phyloP scores from a whole-genome alignment of 2,329 filamentous ascomycete genomes.

The Arthroderma sp. region DNA sequence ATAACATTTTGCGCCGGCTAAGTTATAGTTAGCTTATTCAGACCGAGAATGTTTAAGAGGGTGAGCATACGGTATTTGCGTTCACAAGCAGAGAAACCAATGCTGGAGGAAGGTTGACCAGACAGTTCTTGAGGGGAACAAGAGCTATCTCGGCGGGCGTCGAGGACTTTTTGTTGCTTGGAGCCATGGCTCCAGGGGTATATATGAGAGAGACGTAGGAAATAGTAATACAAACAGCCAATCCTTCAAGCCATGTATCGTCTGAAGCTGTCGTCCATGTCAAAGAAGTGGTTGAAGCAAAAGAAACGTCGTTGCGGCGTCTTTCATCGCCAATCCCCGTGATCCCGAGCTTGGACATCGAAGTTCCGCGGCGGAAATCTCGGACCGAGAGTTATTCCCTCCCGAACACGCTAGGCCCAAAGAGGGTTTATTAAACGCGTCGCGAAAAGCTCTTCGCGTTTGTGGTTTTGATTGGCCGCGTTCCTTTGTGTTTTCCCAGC shows the following conservation, averaged over 20 bases:
- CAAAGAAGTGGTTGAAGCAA: too few relatives aligned
- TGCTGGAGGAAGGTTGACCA: conserved; percentile 80
- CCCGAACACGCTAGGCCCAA: conserved; percentile 16
- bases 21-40: conserved; percentile 1
- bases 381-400: conserved; percentile 23
- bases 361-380: conserved; percentile 9
- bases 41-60: background rate
- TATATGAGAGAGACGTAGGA: background rate
- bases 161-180: conserved; percentile 35
- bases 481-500: too few relatives aligned
- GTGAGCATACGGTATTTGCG: conserved; percentile 63
- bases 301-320: too few relatives aligned
- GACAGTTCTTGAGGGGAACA: conserved; percentile 79
- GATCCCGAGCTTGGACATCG: conserved; percentile 2
- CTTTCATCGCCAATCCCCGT: background rate
- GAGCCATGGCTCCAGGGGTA: conserved; percentile 23
- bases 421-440: conserved; percentile 7
- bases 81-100: conserved; percentile 76
- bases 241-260: too few relatives aligned
- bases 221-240: too few relatives aligned
- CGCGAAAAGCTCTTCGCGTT: background rate
- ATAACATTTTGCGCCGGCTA: conserved; percentile 91
- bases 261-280: too few relatives aligned
- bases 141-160: conserved; percentile 73
- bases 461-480: too few relatives aligned